Percentiles rank a stretch among this genome's conserved stretches.
These are phyloP conservation scores for Fusarium luffae DNA, from an alignment of 2,329 filamentous ascomycete species.

Conservation along the genomic window DNA sequence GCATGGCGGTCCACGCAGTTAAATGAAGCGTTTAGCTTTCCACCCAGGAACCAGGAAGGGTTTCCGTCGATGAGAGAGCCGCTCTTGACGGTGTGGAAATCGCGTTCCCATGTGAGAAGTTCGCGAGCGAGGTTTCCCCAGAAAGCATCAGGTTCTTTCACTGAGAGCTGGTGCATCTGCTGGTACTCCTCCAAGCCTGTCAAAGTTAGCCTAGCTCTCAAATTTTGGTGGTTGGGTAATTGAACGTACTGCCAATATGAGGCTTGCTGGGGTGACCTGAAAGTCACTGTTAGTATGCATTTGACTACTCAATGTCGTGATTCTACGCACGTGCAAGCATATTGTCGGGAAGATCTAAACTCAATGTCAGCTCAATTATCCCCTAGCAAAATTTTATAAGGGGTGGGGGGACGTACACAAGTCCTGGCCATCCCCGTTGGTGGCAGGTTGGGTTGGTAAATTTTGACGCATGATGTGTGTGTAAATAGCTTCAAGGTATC, in stretches of 20 bases:
- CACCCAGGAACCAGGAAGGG: constrained; percentile 91
- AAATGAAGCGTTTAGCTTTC: constrained; percentile 89
- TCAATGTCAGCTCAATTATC: not conserved
- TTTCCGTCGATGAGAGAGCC: constrained; percentile 82
- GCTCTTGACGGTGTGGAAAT: constrained; percentile 85
- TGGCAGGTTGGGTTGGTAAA: not conserved
- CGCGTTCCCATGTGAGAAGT: constrained; percentile 84
- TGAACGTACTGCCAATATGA: constrained; percentile 34
- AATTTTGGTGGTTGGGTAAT: not conserved
- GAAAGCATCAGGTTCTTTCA: constrained; percentile 84
- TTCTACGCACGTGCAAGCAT: constrained; percentile 36
- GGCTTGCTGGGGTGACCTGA: constrained; percentile 38
- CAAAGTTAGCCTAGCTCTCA: not conserved
- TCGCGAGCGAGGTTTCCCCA: constrained; percentile 86
- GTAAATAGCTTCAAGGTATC: not conserved
- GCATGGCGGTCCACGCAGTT: constrained; percentile 96
- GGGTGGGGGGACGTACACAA: constrained; percentile 27
- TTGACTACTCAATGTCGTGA: not conserved
- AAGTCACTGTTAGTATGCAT: constrained; percentile 10
- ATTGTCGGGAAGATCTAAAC: constrained; percentile 33
- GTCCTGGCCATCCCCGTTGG: constrained; percentile 26
- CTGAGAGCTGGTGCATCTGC: constrained; percentile 77
- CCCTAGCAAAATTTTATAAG: not conserved
- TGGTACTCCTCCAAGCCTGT: constrained; percentile 71
- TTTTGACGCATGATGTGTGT: constrained; percentile 26